Base-by-base conservation (phyloP, 1,284 basidiomycete genomes). In the Heterobasidion annosum region DNA sequence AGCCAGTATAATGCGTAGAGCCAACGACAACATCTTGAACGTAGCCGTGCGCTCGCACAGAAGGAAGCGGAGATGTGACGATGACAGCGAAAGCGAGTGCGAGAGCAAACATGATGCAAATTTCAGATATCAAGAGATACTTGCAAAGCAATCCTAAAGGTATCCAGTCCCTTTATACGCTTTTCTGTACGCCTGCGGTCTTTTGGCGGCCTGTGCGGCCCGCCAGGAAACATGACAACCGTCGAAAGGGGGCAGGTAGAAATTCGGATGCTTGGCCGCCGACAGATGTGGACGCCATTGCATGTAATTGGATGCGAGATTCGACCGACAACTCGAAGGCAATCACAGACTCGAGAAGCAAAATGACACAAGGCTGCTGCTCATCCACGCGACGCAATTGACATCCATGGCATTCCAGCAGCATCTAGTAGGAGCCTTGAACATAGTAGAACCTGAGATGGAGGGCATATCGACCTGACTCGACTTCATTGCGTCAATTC, bases 1-100 rank as follows among this genome's bases (percentile, higher is more conserved):
- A 72, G 0, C 70, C 70, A 9, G 66, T 66, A 54, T 68, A 72
- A 10, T 60, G 60, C 2, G 63, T 63, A 4, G 60, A 61, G 9
- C 64, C 68, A 15, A 66, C 55, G 32, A 62, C 62, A 6, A 72
- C 61, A 43, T 70, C 65, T 51, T 70, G 67, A 13, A 72, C 70
- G 54, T 71, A 70, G 45, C 70, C 70, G 52, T 72, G 70, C 9
- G 62, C 67, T 18, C 53, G 32, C 10, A 59, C 61, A 32, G 48
- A 47, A 7, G 49, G 50, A 1, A 53, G 50, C 6, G 56, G 19
- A 42, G 50, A 48, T 13, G 19, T 5, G 46, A 48, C 7, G n/a
- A n/a, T n/a, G 37, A 5, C n/a, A 40, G 37, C 4, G 12, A 40
- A 40, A 40, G 37, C 37, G 3, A 40, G n/a, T 7, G 6, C 37